Base-by-base conservation (phyloP, 345 rosid genomes). In the Bretschneidera sinensis region DNA sequence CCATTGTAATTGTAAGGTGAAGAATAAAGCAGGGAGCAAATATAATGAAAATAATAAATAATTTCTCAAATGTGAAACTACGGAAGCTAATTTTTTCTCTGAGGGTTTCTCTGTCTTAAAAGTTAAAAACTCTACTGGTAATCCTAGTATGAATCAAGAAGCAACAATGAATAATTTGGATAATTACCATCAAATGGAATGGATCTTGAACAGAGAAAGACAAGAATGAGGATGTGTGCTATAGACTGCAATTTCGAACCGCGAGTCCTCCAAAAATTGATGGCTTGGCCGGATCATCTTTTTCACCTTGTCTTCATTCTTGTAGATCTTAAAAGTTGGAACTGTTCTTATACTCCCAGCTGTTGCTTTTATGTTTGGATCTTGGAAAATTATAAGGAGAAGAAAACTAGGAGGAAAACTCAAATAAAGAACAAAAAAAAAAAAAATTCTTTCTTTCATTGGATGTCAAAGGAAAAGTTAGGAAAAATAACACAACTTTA, bases 241-340 rank as follows among this genome's bases (percentile, higher is more conserved):
- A 79, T 65, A 72, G 57, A 72, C 81, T 77, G 76, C 67, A 78
- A 71, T 66, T 74, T 64, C 80, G 79, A 76, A 85, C 81, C 19
- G n/a, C n/a, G 85, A 79, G 39, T 82, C 85, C 72, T 89, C 94
- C 65, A 84, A 80, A 59, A 76, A 57, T 54, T 82, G 81, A 56
- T 71, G 87, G 68, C 80, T 84, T 48, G 96, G 96, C 67, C 82
- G 69, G 51, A 89, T 75, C 75, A 89, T 81, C 76, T 86, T 94
- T 84, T 86, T 84, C 76, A 86, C 74, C 61, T 79, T 78, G 24
- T 66, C 79, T 39, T 94, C 86, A 0, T 82, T 74, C 75, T 82
- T 89, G 72, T 86, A 86, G 23, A 89, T 82, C 76, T 79, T 86
- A 76, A 86, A 89, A 9, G 96, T 84, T 13, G 96, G 96, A 24